Conservation (phyloP, 75 land plant genomes). For the Isoetes taiwanensis region DNA sequence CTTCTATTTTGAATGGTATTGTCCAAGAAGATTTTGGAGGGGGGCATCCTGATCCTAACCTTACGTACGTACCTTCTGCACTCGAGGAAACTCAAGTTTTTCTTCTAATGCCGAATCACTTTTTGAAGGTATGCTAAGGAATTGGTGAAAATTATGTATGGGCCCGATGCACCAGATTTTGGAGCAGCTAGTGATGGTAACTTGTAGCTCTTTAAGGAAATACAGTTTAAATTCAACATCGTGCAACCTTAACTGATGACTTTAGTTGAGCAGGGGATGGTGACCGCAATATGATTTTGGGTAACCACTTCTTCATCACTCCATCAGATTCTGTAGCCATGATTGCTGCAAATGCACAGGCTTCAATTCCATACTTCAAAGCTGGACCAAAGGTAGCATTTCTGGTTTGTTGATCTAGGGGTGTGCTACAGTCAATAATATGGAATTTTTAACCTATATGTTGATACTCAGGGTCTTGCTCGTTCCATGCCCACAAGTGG, state of each 20-base stretch:
- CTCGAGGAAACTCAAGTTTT: too few species aligned
- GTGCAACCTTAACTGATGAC: background rate
- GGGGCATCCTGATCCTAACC: conserved; percentile 97
- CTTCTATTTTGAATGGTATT: conserved; percentile 58
- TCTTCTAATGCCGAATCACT: too few species aligned
- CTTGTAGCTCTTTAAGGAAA: too few species aligned
- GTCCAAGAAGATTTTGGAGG: conserved; percentile 93
- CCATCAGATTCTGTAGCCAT: conserved; percentile 97
- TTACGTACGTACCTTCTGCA: conserved; percentile 43
- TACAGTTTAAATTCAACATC: too few species aligned
- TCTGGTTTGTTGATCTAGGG: background rate
- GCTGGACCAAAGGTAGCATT: conserved; percentile 54
- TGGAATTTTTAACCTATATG: background rate
- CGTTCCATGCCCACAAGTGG: conserved; percentile 97
- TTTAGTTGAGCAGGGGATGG: conserved; percentile 52
- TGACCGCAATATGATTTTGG: conserved; percentile 93
- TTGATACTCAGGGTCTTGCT: conserved; percentile 52
- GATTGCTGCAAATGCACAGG: conserved; percentile 95
- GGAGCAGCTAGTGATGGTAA: conserved; percentile 98
- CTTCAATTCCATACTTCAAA: conserved; percentile 76
- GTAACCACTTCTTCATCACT: conserved; percentile 70
- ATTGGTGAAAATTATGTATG: conserved; percentile 62
- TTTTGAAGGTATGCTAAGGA: conserved; percentile 76
- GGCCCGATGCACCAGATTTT: conserved; percentile 57
- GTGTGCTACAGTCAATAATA: background rate